Base-by-base conservation (phyloP, 257 asterid genomes). In the Gentiana straminea region DNA sequence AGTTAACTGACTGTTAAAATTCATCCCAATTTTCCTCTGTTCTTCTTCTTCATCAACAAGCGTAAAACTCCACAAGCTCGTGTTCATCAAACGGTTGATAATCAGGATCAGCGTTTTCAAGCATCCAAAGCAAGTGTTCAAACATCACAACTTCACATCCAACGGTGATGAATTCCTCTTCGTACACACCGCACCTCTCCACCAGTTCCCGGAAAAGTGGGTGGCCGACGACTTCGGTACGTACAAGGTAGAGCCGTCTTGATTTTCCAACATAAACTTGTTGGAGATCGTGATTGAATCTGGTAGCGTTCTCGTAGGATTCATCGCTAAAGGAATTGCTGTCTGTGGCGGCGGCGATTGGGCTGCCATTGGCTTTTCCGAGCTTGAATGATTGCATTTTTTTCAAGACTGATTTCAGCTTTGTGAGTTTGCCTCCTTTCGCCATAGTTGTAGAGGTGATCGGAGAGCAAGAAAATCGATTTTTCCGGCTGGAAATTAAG, bases 311-410 rank as follows among this genome's bases (percentile, higher is more conserved):
- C 45, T 49, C 32, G 32, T 8, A 35, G 39, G 24, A 1, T 4
- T 61, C 61, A 2, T 73, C 61, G 60, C 37, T 43, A 49, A 45
- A 55, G 61, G 65, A 66, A 49, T 64, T 62, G 10, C 10, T 12
- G 60, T 32, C 58, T 34, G 48, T 7, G 50, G 70, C 71, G 46
- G 7, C 46, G 46, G 46, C 46, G 8, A 72, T 72, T 38, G 92
- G 61, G 70, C 73, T 71, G 49, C 71, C 66, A 12, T 51, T 67
- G 43, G 64, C 50, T 37, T 90, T 88, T 56, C 84, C 76, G 57
- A 86, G 77, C 72, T 86, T 89, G 93, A 86, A 89, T 12, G 97
- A 89, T 66, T 89, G 95, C 97, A 89, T 86, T 77, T 80, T 89
- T 70, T 84, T 89, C 0, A 89, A 76, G 34, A 89, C 95, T 39